Evolutionary conservation across 2,329 filamentous ascomycete genomes (phyloP), one percentile per base, ranked within the genome.

Genomic region (Cyphellophora europaea): DNA sequence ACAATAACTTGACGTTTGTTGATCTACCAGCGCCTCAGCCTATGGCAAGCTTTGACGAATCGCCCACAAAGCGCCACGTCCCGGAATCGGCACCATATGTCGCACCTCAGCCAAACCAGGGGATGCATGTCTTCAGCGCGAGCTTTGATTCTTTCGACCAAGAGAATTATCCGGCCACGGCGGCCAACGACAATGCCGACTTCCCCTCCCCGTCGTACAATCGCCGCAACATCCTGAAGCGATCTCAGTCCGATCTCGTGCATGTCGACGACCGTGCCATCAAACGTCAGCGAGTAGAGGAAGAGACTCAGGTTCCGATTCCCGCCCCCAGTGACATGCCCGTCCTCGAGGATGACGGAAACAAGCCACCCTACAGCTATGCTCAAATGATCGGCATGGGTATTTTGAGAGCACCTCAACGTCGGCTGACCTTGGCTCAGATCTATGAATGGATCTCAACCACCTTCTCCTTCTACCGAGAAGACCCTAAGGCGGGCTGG

Each of bases 401-500:
- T 33, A 95, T 98, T 50, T 69, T 96, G 14, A 79, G 88, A 43
- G 85, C 91, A 4, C 80, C 83, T 10, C 77, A 80, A 42, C 79
- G 87, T 41, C 81, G 84, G 34, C 69, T 96, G 43, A 96, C 91
- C 1, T 71, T 98, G 12, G 79, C 87, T 16, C 87, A 95, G 58
- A 98, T 98, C 49, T 98, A 96, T 71, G 94, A 93, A 56, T 98
- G 91, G 89, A 96, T 98, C 51, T 93, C 86, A n/a, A 85, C 93
- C 56, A 88, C 81, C 12, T 96, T 83, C 56, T 79, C 75, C 4
- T 95, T 89, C 61, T 98, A 96, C 65, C 79, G 75, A 48, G 74
- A 79, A 37, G 87, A 95, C 51, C 78, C 83, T 8, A 49, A 48
- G 36, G 41, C 43, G 27, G 89, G 91, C 44, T 98, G 91, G 91